These are phyloP conservation scores for Echria macrotheca DNA, from an alignment of 495 filamentous ascomycete species.

Conservation along the genomic window DNA sequence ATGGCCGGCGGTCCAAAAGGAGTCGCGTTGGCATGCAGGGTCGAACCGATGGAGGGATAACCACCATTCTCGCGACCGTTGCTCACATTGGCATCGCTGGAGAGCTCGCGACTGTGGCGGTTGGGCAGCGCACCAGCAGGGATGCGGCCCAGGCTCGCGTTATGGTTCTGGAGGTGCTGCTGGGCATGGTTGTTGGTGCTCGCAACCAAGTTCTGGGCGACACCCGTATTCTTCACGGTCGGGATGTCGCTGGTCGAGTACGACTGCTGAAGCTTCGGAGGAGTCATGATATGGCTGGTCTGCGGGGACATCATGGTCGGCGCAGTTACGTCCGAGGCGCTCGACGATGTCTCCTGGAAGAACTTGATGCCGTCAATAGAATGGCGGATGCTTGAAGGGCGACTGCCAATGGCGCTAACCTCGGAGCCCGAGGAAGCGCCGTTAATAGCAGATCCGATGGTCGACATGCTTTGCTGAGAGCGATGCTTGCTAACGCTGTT, in stretches of 20 bases:
- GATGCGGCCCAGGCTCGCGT: slow-evolving; percentile 72
- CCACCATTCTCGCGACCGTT: slow-evolving; percentile 46
- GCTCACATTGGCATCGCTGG: slow-evolving; percentile 34
- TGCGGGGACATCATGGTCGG: slow-evolving; percentile 34
- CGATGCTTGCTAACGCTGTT: slow-evolving; percentile 66
- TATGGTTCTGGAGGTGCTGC: slow-evolving; percentile 77
- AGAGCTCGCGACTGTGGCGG: slow-evolving; percentile 64
- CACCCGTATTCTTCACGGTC: slow-evolving; percentile 59
- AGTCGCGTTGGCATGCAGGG: slow-evolving; percentile 71
- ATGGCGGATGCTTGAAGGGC: slow-evolving; percentile 47
- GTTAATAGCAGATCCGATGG: slow-evolving; percentile 43
- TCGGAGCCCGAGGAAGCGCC: slow-evolving; percentile 31
- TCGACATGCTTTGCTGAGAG: slow-evolving; percentile 75
- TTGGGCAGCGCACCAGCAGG: slow-evolving; percentile 54
- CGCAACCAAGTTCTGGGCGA: slow-evolving; percentile 23
- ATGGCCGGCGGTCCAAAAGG: slow-evolving; percentile 55
- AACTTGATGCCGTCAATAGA: slow-evolving; percentile 42
- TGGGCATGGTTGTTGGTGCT: slow-evolving; percentile 65
- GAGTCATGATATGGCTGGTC: slow-evolving; percentile 40
- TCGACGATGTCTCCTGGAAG: slow-evolving; percentile 25
- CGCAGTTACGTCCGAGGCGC: slow-evolving; percentile 14
- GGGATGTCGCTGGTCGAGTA: slow-evolving; percentile 88
- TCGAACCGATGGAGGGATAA: slow-evolving; percentile 54
- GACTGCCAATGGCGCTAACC: slow-evolving; percentile 36
- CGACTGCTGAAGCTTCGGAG: slow-evolving; percentile 72